These are phyloP conservation scores for Solanum hybrid DNA, from an alignment of 305 asterid genomes.

Conservation along the genomic window DNA sequence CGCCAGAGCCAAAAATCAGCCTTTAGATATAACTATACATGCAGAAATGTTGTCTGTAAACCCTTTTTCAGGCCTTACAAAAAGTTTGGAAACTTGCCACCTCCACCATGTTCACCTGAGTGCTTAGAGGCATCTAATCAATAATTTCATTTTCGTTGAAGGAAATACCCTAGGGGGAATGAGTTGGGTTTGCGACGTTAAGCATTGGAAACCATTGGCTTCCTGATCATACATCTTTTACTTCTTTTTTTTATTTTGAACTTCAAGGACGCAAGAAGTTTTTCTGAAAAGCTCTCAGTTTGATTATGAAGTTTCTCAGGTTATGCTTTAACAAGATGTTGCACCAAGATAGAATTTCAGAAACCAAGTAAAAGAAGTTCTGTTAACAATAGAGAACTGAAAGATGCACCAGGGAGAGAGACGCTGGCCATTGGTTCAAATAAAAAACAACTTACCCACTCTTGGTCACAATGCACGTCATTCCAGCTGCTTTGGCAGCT, in stretches of 20 bases:
- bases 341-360: not conserved
- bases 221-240: not conserved
- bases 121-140: not conserved
- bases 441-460: slow-evolving; percentile 55
- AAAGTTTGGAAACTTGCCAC: not conserved
- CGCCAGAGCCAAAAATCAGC: not conserved
- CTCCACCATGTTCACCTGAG: not conserved
- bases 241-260: not conserved
- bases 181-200: not conserved
- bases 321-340: not conserved
- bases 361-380: not conserved
- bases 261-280: not conserved
- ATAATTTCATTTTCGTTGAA: not conserved
- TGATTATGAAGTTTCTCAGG: not conserved
- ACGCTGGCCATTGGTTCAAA: not conserved
- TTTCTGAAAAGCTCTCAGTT: not conserved
- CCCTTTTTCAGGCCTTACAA: not conserved
- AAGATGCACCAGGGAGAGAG: not conserved
- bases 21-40: not conserved
- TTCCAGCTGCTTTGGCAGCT: slow-evolving; percentile 95
- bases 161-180: not conserved
- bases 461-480: slow-evolving; percentile 90
- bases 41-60: not conserved
- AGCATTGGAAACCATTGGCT: not conserved
- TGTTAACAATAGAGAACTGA: not conserved